Evolutionary conservation across 352 stramenopile genomes (phyloP).

Genomic region (Globisporangium nagaii): DNA sequence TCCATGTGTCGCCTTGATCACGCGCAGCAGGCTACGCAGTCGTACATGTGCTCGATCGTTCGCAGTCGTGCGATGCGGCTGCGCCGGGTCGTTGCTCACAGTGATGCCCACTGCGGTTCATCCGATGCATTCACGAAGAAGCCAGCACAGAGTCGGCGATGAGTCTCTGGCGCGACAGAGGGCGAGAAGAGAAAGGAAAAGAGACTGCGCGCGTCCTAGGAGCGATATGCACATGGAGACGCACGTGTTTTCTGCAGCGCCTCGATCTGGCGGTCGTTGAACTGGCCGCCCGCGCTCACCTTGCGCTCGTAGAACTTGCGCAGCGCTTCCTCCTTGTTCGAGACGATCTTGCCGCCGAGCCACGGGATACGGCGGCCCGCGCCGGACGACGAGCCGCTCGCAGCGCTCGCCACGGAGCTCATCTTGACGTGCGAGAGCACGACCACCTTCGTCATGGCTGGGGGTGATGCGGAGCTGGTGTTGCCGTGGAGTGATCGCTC

Average conservation of each 20-base stretch:
- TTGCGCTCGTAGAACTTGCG: constrained; percentile 85
- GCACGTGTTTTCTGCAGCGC: constrained; percentile 40
- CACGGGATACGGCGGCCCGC: constrained; percentile 49
- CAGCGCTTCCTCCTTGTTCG: constrained; percentile 83
- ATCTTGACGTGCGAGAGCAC: constrained; percentile 70
- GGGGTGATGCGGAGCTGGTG: not conserved
- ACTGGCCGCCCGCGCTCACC: constrained; percentile 31
- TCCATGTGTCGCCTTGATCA: too few relatives aligned
- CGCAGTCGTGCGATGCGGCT: constrained; percentile 8
- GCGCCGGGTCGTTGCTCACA: constrained; percentile 5
- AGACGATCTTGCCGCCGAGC: constrained; percentile 75
- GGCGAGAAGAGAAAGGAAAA: too few relatives aligned
- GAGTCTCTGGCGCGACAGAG: not conserved
- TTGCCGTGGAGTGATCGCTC: too few relatives aligned
- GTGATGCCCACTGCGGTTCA: constrained; percentile 17
- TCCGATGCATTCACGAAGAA: too few relatives aligned
- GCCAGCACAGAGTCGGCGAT: not conserved
- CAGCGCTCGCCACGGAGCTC: constrained; percentile 21
- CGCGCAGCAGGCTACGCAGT: not conserved
- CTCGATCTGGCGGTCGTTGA: constrained; percentile 43
- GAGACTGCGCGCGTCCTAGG: too few relatives aligned
- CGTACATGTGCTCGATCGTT: constrained; percentile 8
- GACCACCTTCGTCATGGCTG: constrained; percentile 27
- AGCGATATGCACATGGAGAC: constrained; percentile 12
- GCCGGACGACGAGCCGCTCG: constrained; percentile 12